Evolutionary conservation across 1,284 basidiomycete species (phyloP).

Genomic region (Tremellales sp.): DNA sequence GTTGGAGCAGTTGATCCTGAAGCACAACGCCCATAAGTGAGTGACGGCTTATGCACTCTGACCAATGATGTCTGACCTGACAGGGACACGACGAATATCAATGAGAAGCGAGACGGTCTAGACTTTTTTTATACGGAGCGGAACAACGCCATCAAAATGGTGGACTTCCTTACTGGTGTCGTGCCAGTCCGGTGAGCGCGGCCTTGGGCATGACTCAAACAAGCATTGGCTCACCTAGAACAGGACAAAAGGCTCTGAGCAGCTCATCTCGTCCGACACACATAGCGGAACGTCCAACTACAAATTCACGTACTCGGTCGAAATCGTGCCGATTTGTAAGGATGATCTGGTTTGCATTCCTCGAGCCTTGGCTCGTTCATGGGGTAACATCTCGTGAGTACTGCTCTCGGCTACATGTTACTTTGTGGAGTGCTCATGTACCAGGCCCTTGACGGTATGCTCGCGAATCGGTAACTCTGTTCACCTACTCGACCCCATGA

Average conservation of each 20-base stretch:
- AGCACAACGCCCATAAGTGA: slow-evolving; percentile 87
- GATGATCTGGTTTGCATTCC: slow-evolving; percentile 94
- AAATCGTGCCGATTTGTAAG: slow-evolving; percentile 95
- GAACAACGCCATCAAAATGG: slow-evolving; percentile 93
- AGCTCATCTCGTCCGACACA: slow-evolving; percentile 86
- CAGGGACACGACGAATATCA: slow-evolving; percentile 88
- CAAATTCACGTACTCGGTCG: slow-evolving; percentile 97
- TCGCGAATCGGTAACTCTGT: slow-evolving; percentile 86
- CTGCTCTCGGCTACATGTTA: background rate
- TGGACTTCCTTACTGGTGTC: slow-evolving; percentile 85
- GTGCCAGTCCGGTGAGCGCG: slow-evolving; percentile 73
- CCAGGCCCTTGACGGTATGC: slow-evolving; percentile 74
- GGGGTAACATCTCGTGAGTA: slow-evolving; percentile 72
- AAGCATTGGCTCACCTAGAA: slow-evolving; percentile 1
- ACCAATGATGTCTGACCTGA: too few species aligned
- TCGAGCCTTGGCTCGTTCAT: slow-evolving; percentile 68
- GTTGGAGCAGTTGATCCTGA: slow-evolving; percentile 95
- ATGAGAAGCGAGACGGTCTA: slow-evolving; percentile 88
- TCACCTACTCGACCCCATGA: slow-evolving; percentile 83
- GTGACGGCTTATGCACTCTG: background rate
- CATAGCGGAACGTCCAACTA: slow-evolving; percentile 91
- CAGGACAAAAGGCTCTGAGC: slow-evolving; percentile 87
- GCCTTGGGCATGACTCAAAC: background rate
- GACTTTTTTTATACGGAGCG: slow-evolving; percentile 94
- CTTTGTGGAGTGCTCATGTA: background rate